Percentiles rank a stretch among this genome's conserved stretches.
These are phyloP conservation scores for Manihot esculenta DNA, from an alignment of 441 rosid species.

Conservation along the genomic window DNA sequence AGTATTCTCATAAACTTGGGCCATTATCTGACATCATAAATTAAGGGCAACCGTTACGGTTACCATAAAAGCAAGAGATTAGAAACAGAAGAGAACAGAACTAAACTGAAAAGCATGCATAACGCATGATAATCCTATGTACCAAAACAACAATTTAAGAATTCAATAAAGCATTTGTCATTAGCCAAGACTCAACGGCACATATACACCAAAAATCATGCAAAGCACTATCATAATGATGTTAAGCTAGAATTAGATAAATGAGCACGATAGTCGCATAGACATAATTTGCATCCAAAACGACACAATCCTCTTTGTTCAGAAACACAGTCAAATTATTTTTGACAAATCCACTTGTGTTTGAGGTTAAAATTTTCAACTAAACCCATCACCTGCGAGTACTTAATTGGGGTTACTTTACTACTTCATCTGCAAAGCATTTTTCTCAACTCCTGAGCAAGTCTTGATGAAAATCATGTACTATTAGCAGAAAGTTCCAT, in stretches of 20 bases:
- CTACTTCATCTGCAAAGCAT: background rate
- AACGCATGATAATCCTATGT: background rate
- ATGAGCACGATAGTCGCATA: background rate
- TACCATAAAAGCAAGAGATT: background rate
- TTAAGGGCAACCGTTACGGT: background rate
- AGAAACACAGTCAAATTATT: background rate
- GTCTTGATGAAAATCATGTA: background rate
- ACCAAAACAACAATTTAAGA: background rate
- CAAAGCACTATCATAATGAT: background rate
- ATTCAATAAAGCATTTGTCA: background rate
- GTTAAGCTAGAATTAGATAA: background rate
- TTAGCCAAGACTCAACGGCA: background rate
- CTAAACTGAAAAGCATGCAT: constrained; percentile 9
- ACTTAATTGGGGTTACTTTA: background rate
- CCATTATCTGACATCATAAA: constrained; percentile 2
- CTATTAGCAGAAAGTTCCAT: background rate
- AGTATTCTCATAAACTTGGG: background rate
- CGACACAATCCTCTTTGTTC: background rate
- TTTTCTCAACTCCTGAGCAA: background rate
- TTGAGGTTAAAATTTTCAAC: background rate
- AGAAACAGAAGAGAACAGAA: background rate
- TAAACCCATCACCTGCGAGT: background rate
- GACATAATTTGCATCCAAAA: background rate
- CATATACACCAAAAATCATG: background rate
- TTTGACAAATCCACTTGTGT: background rate